Evolutionary conservation across 129 eudicot genomes (phyloP).

Genomic region (Lonicera japonica): DNA sequence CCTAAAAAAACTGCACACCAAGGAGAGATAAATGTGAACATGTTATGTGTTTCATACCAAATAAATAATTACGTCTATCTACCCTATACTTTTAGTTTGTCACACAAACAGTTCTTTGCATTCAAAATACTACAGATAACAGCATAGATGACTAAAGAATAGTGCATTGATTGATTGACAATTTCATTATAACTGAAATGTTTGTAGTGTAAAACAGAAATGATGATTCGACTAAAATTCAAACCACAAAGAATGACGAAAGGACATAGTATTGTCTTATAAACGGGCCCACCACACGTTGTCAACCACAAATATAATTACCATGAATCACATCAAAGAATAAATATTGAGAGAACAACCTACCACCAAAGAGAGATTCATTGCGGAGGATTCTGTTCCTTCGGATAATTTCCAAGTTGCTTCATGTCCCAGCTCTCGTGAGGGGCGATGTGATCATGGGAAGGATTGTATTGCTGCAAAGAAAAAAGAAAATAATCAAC

Average conservation of each 20-base stretch:
- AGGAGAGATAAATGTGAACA: background rate
- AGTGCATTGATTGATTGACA: background rate
- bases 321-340: constrained; percentile 22
- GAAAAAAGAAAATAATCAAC: constrained; percentile 5
- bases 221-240: constrained; percentile 5
- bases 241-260: constrained; percentile 19
- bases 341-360: constrained; percentile 15
- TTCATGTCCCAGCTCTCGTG: constrained; percentile 93
- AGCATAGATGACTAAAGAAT: background rate
- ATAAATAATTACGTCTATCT: too few species aligned
- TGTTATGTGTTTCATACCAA: too few species aligned
- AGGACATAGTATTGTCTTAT: constrained; percentile 7
- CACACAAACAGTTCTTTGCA: too few species aligned
- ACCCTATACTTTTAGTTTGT: too few species aligned
- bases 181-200: constrained; percentile 6
- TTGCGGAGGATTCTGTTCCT: constrained; percentile 26
- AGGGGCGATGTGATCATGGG: constrained; percentile 66
- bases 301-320: constrained; percentile 27
- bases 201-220: constrained; percentile 7
- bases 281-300: constrained; percentile 19
- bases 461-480: constrained; percentile 59
- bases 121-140: background rate
- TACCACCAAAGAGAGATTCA: constrained; percentile 21
- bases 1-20: background rate
- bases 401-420: constrained; percentile 64